phyloP scores from a whole-genome alignment of 306 rosid genomes.

The Dalbergia cochinchinensis region DNA sequence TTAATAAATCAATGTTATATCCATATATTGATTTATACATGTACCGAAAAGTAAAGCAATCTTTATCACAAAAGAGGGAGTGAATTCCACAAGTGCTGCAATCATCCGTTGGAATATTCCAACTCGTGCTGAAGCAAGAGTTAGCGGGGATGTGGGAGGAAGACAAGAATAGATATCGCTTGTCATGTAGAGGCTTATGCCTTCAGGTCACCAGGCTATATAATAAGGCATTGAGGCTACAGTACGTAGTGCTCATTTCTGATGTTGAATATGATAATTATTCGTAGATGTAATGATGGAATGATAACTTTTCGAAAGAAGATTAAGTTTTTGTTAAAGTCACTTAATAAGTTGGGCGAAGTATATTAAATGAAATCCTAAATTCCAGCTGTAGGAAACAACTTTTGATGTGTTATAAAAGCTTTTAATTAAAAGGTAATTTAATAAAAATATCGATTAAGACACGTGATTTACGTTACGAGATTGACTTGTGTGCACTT shows the following conservation, averaged over 20 bases:
- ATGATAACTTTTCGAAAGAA: neutral
- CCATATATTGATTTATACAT: too few relatives aligned
- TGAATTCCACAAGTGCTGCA: neutral
- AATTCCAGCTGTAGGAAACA: neutral
- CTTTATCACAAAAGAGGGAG: too few relatives aligned
- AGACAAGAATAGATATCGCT: neutral
- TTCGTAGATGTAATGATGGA: neutral
- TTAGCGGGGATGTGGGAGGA: neutral
- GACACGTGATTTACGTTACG: neutral
- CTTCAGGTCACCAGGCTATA: neutral
- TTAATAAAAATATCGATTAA: neutral
- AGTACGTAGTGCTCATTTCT: neutral
- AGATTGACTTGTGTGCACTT: neutral
- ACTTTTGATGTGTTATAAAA: slow-evolving; percentile 1
- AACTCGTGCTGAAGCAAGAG: neutral
- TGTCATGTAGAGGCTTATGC: neutral
- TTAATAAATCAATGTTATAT: too few relatives aligned
- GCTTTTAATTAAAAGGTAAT: neutral
- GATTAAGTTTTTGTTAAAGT: neutral
- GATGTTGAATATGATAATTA: neutral
- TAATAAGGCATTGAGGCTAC: too few relatives aligned
- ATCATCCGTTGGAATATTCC: slow-evolving; percentile 23
- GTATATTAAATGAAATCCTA: slow-evolving; percentile 5
- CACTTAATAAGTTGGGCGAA: neutral
- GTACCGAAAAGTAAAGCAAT: too few relatives aligned